Evolutionary conservation across 495 filamentous ascomycete genomes (phyloP), one percentile per base, ranked within the genome.

Genomic region (Penicillium paradoxum): DNA sequence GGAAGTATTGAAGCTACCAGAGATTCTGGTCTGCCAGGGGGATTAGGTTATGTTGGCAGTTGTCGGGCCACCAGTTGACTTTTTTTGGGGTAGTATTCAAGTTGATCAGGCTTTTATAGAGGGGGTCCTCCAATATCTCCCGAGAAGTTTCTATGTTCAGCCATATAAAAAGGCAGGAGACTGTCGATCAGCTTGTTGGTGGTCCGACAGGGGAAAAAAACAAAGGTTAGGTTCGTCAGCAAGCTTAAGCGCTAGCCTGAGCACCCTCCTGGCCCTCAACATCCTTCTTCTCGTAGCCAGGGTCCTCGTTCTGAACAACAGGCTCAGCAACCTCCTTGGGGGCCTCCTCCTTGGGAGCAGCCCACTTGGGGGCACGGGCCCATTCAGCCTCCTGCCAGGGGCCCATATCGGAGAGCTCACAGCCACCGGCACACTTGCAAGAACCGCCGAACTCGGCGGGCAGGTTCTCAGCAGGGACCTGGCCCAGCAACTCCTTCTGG

Each of bases 401-500:
- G 41, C 93, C 93, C 54, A 81, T 82, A 60, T 98, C 93, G 68
- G 90, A 95, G 52, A 97, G 66, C 67, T 79, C 73, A 72, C 93
- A 98, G 32, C 93, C 91, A 42, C 89, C 90, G 33, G 76, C 68
- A 66, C 93, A 98, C 45, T 84, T 60, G 71, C 93, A 98, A 15
- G 65, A 75, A 29, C 93, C 93, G 43, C 95, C 95, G 60, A 96
- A 95, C 58, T 83, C 73, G 64, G 82, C 84, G 22, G 93, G 93
- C 49, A 98, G 76, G 69, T 97, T 97, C 79, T 97, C 91, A 49
- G 79, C 77, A 2, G 95, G 90, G 4, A 98, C 82, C 74, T 98
- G 93, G 39, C 63, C 72, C 33, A 96, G 75, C 34, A 98, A 77
- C 60, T 95, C 89, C 59, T 81, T 80, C 74, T 95, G 79, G 75